phyloP scores from a whole-genome alignment of 129 eudicot genomes.

The Flaveria sonorensis region DNA sequence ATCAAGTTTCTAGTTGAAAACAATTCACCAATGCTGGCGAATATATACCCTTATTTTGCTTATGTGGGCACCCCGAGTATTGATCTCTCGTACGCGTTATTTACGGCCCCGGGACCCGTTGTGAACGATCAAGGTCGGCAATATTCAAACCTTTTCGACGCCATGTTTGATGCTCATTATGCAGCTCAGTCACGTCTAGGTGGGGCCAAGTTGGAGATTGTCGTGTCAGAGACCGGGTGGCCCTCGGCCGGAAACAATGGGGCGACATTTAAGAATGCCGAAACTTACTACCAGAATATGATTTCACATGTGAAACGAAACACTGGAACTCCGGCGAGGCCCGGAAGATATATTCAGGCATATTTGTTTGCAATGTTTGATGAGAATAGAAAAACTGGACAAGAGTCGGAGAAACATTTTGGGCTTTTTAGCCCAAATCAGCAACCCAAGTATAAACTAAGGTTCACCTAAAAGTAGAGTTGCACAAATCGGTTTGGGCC shows the following conservation, averaged over 20 bases:
- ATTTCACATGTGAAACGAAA: slow-evolving; percentile 35
- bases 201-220: slow-evolving; percentile 40
- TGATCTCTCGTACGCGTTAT: slow-evolving; percentile 41
- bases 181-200: slow-evolving; percentile 49
- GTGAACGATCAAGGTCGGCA: slow-evolving; percentile 30
- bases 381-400: slow-evolving; percentile 42
- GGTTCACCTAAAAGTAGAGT: slow-evolving; percentile 7
- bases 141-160: slow-evolving; percentile 50
- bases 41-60: slow-evolving; percentile 47
- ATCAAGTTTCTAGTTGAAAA: slow-evolving; percentile 18
- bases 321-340: slow-evolving; percentile 54
- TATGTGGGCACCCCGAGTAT: slow-evolving; percentile 20
- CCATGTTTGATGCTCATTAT: slow-evolving; percentile 46
- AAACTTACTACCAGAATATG: slow-evolving; percentile 40
- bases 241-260: slow-evolving; percentile 49
- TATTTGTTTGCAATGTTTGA: slow-evolving; percentile 59
- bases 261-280: slow-evolving; percentile 38
- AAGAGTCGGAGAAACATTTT: slow-evolving; percentile 40
- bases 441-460: slow-evolving; percentile 37
- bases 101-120: slow-evolving; percentile 12
- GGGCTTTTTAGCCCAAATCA: slow-evolving; percentile 46
- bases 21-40: slow-evolving; percentile 39
- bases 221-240: slow-evolving; percentile 79
- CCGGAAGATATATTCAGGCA: slow-evolving; percentile 40
- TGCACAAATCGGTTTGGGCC: no score